These are phyloP conservation scores for Licmophora abbreviata DNA, from an alignment of 108 stramenopile genomes.

Conservation along the genomic window DNA sequence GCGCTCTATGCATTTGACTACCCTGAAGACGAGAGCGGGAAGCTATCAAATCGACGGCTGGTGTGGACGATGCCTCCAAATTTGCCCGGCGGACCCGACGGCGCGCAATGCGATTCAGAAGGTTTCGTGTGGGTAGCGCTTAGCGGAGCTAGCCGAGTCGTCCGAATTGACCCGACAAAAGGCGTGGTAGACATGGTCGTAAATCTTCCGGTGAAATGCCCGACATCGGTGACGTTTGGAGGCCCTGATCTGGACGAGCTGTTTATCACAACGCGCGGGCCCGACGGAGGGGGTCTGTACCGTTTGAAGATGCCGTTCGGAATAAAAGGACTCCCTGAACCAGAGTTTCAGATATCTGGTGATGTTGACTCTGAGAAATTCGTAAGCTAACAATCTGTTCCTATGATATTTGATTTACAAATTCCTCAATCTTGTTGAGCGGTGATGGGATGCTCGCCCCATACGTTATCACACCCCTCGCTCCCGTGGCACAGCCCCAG, in stretches of 20 bases:
- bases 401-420: too few species aligned
- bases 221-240: constrained; percentile 58
- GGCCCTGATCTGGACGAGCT: constrained; percentile 47
- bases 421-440: constrained; percentile 28
- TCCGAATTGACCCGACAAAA: constrained; percentile 34
- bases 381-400: too few species aligned
- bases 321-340: constrained; percentile 56
- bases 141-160: constrained; percentile 41
- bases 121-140: constrained; percentile 60
- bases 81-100: constrained; percentile 45
- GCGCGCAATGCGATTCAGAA: constrained; percentile 55
- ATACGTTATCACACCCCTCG: constrained; percentile 36
- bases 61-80: constrained; percentile 47
- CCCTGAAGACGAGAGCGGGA: constrained; percentile 9
- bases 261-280: constrained; percentile 60
- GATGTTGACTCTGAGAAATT: too few species aligned
- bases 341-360: constrained; percentile 39
- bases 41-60: constrained; percentile 33
- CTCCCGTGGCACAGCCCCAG: constrained; percentile 60
- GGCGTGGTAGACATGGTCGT: constrained; percentile 40
- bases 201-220: constrained; percentile 36
- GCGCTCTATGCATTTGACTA: constrained; percentile 65
- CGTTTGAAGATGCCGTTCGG: constrained; percentile 51
- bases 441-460: constrained; percentile 58
- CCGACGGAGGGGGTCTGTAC: constrained; percentile 63